Conservation (phyloP, 768 basidiomycete species). For the Mycena crocata region DNA sequence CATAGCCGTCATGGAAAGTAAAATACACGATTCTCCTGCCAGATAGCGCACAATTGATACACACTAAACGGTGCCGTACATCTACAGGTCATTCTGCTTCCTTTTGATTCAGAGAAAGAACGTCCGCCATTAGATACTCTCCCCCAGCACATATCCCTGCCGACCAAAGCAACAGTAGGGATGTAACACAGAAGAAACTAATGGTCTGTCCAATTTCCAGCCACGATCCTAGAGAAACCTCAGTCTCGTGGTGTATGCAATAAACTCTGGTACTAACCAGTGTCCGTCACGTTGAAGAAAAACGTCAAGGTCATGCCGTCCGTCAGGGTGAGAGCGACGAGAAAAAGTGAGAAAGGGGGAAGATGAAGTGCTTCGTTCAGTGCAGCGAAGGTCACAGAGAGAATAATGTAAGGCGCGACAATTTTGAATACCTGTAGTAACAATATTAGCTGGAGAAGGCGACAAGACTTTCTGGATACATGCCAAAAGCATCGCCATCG, state of each 20-base stretch:
- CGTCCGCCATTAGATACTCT: slow-evolving; percentile 74
- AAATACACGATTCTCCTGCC: too few relatives aligned
- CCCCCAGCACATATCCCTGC: slow-evolving; percentile 81
- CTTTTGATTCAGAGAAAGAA: slow-evolving; percentile 20
- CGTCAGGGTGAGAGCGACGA: slow-evolving; percentile 79
- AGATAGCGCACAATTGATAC: too few relatives aligned
- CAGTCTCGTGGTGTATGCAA: neutral
- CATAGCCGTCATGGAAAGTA: too few relatives aligned
- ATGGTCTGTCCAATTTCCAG: slow-evolving; percentile 91
- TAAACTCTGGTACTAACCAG: slow-evolving; percentile 54
- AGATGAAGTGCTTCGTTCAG: slow-evolving; percentile 75
- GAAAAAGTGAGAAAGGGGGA: slow-evolving; percentile 84
- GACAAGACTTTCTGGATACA: slow-evolving; percentile 26
- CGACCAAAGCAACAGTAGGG: slow-evolving; percentile 81
- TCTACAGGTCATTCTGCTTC: too few relatives aligned
- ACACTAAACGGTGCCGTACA: too few relatives aligned
- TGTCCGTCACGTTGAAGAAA: slow-evolving; percentile 87
- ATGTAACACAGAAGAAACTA: slow-evolving; percentile 88
- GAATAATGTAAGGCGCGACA: slow-evolving; percentile 80
- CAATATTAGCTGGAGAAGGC: neutral
- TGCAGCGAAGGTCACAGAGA: slow-evolving; percentile 75
- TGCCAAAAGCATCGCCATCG: slow-evolving; percentile 81
- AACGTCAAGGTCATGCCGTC: slow-evolving; percentile 88
- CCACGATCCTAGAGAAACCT: slow-evolving; percentile 72
- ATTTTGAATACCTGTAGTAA: slow-evolving; percentile 79